Base-by-base conservation (phyloP, 192 early-diverging fungal species). In the Oehlia diaphana region DNA sequence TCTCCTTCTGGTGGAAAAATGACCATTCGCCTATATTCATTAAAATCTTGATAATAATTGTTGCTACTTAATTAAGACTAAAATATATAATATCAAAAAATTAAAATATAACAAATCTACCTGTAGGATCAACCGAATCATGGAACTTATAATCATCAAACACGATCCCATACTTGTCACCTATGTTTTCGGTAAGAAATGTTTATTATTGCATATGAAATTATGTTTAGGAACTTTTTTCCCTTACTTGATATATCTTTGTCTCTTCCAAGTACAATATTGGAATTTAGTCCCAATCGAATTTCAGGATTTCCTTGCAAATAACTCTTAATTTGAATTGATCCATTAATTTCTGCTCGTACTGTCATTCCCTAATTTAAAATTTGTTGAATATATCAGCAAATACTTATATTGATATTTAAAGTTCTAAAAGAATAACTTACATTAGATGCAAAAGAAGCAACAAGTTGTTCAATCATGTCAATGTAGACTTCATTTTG, bases 291-390 rank as follows among this genome's bases (percentile, higher is more conserved):
- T 0, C 9, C 58, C 13, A 78, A 16, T 21, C 33, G 63, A 50
- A 78, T 68, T 39, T 78, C 76, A 5, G 76, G 42, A 49, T 66
- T 78, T 47, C 26, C 47, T 68, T 50, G 44, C 33, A 78, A 47
- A 58, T 69, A 78, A 78, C 47, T 68, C 39, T 68, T 78, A 12
- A 78, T 19, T 53, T 78, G 37, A 28, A 78, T 78, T 53, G 39
- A 42, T 49, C 76, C 76, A 68, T 65, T 16, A 9, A 78, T 78
- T 47, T 78, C 76, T 16, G 76, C n/a, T 19, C 33, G 63, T 19
- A 49, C 47, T 78, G 76, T 78, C 76, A 78, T 78, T 68, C 76
- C 76, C 76, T 78, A 68, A 50, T 65, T 47, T 53, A 63, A 63
- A 13, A 75, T 47, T 7, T 19, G 21, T 63, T n/a, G 37, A 37